A percentile compares a stretch with the other conserved stretches of the same genome.
Conservation (phyloP, 352 stramenopile genomes). For the Phytophthora ramorum region DNA sequence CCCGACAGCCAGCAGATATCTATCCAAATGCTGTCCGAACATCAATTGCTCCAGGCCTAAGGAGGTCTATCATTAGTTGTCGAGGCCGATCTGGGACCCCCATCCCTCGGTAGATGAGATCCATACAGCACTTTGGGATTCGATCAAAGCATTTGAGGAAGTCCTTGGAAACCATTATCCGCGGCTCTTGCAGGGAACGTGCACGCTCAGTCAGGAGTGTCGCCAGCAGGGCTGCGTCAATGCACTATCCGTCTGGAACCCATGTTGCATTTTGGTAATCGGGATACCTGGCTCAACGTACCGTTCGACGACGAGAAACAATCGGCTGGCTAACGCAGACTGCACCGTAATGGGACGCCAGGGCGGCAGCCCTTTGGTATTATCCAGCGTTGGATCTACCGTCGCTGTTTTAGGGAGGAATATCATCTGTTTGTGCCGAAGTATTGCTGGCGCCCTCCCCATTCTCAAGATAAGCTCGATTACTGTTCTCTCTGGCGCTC, state of each 20-base stretch:
- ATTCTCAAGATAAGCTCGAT: neutral
- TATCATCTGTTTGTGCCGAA: neutral
- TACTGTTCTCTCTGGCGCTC: neutral
- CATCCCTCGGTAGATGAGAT: constrained; percentile 5
- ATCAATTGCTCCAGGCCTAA: neutral
- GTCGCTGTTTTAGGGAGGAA: neutral
- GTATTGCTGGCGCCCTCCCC: neutral
- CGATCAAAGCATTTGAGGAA: constrained; percentile 17
- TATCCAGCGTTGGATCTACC: constrained; percentile 4
- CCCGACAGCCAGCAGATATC: neutral
- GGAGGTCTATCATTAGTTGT: constrained; percentile 12
- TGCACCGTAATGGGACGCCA: neutral
- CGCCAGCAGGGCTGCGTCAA: constrained; percentile 1
- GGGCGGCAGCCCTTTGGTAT: neutral
- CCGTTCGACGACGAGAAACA: constrained; percentile 3
- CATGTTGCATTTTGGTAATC: constrained; percentile 2
- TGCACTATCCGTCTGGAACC: constrained; percentile 1
- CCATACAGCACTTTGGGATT: constrained; percentile 4
- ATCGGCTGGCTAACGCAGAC: neutral
- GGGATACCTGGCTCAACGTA: constrained; percentile 1
- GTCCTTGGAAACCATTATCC: constrained; percentile 8
- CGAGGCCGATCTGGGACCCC: neutral
- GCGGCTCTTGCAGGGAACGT: neutral
- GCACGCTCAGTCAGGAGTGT: constrained; percentile 1
- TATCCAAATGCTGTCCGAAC: constrained; percentile 12